A percentile compares a stretch with the other conserved stretches of the same genome.
These are phyloP conservation scores for Dujonia santamariae DNA, from an alignment of 1,139 yeast species.

Conservation along the genomic window DNA sequence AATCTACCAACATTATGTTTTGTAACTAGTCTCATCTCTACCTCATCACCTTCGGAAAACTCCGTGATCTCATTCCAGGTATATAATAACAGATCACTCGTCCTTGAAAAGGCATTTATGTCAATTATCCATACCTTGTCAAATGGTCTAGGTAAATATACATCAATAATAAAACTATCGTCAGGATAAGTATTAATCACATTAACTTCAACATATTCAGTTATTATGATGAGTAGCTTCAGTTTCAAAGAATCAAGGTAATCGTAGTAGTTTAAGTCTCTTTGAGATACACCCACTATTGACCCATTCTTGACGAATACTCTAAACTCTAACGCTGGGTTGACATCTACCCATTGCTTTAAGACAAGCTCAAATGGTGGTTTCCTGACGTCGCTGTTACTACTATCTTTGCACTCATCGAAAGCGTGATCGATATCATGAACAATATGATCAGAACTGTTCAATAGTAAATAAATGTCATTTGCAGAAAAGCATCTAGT, in stretches of 20 bases:
- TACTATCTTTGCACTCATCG: constrained; percentile 31
- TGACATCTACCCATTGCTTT: constrained; percentile 74
- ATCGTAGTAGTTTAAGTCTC: constrained; percentile 81
- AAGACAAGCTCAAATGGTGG: constrained; percentile 65
- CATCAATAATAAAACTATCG: constrained; percentile 65
- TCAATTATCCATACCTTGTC: constrained; percentile 68
- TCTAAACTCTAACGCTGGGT: constrained; percentile 89
- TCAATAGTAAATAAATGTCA: constrained; percentile 76
- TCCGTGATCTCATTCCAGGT: constrained; percentile 76
- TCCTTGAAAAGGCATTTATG: constrained; percentile 78
- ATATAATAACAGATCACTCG: constrained; percentile 72
- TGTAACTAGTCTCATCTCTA: constrained; percentile 61
- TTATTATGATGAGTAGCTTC: constrained; percentile 46
- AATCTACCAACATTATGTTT: constrained; percentile 69
- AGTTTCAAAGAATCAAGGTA: constrained; percentile 52
- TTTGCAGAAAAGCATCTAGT: constrained; percentile 66
- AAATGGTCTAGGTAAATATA: constrained; percentile 77
- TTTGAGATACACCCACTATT: constrained; percentile 74
- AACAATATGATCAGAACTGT: constrained; percentile 81
- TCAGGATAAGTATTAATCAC: constrained; percentile 53
- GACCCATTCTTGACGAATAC: constrained; percentile 65
- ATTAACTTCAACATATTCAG: constrained; percentile 44
- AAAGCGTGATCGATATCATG: constrained; percentile 81
- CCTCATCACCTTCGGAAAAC: constrained; percentile 16
- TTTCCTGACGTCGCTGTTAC: too few species aligned